Evolutionary conservation across 2,329 filamentous ascomycete species (phyloP), one percentile per base, ranked within the genome.

Genomic region (Escovopsis sp.): DNA sequence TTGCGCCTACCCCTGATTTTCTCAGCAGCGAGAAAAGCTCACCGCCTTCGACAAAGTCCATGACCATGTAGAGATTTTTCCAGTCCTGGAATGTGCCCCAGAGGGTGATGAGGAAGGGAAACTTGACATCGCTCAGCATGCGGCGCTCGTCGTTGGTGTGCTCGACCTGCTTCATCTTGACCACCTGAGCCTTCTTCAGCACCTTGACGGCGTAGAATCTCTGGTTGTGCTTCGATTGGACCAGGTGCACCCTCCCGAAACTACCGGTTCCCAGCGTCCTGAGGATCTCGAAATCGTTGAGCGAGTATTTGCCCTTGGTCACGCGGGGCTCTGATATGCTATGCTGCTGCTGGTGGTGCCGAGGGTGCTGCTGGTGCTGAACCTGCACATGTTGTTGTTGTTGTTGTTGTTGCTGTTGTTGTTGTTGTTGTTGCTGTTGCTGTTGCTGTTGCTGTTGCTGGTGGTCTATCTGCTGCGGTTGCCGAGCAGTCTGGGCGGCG

Each of bases 101-200:
- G 35, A 98, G 71, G 2, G 91, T 98, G 59, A 98, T 91, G 49
- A 98, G 71, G 66, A 98, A 98, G 11, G 91, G 88, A 64, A 98
- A 89, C 63, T 95, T 94, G 61, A 96, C 91, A 61, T 94, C 84
- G 60, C 86, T 85, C 55, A 98, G 68, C 91, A 98, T 98, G 55
- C 77, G 79, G 51, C 91, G 76, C 69, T 98, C 91, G 64, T 98
- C 91, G 58, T 98, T 98, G 52, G 91, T 98, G 67, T 98, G 91
- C 65, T 98, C 91, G 47, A 98, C 87, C 65, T 98, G 91, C 75
- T 98, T 98, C 91, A 98, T 96, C 70, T 94, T 94, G 63, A 98
- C 87, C 43, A 98, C 89, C 66, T 98, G 91, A 39, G 81, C 81
- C 73, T 98, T 98, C 64, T 98, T 98, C 64, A 98, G 68, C 51